phyloP scores from a whole-genome alignment of 2,329 filamentous ascomycete species.

The Alternaria ventricosa region DNA sequence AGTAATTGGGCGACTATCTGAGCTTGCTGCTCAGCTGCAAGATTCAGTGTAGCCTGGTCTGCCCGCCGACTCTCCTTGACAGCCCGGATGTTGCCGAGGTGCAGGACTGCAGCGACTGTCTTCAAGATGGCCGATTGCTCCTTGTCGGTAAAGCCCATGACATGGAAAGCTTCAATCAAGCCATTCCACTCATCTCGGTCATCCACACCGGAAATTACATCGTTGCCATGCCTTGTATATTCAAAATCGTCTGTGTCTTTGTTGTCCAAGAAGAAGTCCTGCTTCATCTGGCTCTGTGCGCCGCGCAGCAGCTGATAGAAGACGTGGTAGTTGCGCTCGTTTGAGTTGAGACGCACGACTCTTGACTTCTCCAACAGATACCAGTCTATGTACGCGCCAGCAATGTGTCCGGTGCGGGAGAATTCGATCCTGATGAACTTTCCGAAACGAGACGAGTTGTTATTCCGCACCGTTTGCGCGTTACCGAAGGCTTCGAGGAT shows the following conservation, averaged over 20 bases:
- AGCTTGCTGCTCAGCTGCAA: constrained; percentile 76
- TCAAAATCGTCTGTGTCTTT: constrained; percentile 85
- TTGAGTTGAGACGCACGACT: constrained; percentile 84
- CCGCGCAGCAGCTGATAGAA: constrained; percentile 96
- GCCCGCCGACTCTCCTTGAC: constrained; percentile 88
- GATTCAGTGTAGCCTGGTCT: constrained; percentile 84
- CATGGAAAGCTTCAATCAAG: constrained; percentile 87
- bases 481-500: constrained; percentile 98
- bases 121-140: constrained; percentile 84
- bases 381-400: constrained; percentile 97
- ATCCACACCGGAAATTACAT: constrained; percentile 87
- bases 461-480: constrained; percentile 95
- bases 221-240: constrained; percentile 90
- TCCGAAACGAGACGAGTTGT: constrained; percentile 97
- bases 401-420: constrained; percentile 83
- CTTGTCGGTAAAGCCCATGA: constrained; percentile 90
- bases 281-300: constrained; percentile 74
- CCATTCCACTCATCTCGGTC: constrained; percentile 89
- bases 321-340: constrained; percentile 95
- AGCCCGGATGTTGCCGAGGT: constrained; percentile 90
- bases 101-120: constrained; percentile 88
- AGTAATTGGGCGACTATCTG: constrained; percentile 82
- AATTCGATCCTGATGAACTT: constrained; percentile 99
- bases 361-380: constrained; percentile 98
- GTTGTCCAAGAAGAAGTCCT: constrained; percentile 76